Evolutionary conservation across 2,329 filamentous ascomycete species (phyloP).

Genomic region (Rachicladosporium sp.): DNA sequence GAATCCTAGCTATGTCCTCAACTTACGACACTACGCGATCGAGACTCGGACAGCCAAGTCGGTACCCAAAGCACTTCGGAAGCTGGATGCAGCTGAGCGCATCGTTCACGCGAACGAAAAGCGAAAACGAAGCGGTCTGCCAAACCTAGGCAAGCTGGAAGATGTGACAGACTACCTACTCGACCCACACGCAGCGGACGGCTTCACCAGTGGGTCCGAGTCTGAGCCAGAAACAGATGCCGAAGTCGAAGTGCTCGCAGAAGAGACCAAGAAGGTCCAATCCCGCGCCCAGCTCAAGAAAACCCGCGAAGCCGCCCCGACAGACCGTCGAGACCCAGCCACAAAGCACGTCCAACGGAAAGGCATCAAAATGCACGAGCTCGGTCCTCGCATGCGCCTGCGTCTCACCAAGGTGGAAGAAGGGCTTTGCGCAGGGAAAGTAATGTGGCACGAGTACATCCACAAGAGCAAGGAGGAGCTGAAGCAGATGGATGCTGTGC

Average conservation of each 20-base stretch:
- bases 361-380: slow-evolving; percentile 81
- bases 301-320: slow-evolving; percentile 12
- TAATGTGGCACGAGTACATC: slow-evolving; percentile 97
- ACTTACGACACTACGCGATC: slow-evolving; percentile 89
- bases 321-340: slow-evolving; percentile 18
- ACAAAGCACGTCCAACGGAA: slow-evolving; percentile 59
- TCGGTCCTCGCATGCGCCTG: slow-evolving; percentile 80
- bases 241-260: slow-evolving; percentile 70
- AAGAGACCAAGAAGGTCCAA: slow-evolving; percentile 51
- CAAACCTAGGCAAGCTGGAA: slow-evolving; percentile 79
- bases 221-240: slow-evolving; percentile 90
- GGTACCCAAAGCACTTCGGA: slow-evolving; percentile 69
- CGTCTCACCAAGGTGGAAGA: slow-evolving; percentile 94
- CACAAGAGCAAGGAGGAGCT: slow-evolving; percentile 71
- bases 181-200: slow-evolving; percentile 59
- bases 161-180: slow-evolving; percentile 94
- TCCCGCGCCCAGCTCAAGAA: slow-evolving; percentile 36
- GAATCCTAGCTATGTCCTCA: slow-evolving; percentile 54
- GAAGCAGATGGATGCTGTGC: slow-evolving; percentile 66
- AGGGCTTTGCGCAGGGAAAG: slow-evolving; percentile 73
- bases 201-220: slow-evolving; percentile 86
- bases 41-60: slow-evolving; percentile 70
- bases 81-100: slow-evolving; percentile 76
- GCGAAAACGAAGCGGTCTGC: slow-evolving; percentile 42
- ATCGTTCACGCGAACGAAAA: slow-evolving; percentile 44